These are phyloP conservation scores for Bryoglossum gracile DNA, from an alignment of 495 filamentous ascomycete species.

Conservation along the genomic window DNA sequence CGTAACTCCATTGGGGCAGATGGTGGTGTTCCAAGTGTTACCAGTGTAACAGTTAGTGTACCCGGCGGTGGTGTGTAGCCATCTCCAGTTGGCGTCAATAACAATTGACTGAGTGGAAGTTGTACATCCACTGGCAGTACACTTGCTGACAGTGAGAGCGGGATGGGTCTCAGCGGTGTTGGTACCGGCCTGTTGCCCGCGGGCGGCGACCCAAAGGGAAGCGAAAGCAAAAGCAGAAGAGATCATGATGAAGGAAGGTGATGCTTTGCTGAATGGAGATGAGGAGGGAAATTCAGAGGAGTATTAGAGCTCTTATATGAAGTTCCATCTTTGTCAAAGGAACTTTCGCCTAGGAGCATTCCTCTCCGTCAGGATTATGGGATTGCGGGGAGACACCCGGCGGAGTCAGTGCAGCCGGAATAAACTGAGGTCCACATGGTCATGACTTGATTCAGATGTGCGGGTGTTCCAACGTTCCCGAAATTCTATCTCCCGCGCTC, in stretches of 20 bases:
- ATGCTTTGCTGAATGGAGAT: conserved; percentile 3
- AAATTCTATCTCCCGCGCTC: not conserved
- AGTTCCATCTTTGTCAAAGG: not conserved
- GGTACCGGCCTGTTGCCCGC: conserved; percentile 27
- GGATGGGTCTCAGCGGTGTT: conserved; percentile 39
- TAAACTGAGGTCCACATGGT: not conserved
- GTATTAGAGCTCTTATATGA: conserved; percentile 15
- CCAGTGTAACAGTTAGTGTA: conserved; percentile 63
- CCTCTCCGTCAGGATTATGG: conserved; percentile 11
- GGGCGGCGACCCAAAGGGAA: conserved; percentile 21
- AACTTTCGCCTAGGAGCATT: not conserved
- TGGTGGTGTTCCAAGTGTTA: conserved; percentile 46
- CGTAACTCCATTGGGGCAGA: conserved; percentile 46
- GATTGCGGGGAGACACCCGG: conserved; percentile 23
- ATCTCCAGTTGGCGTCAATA: conserved; percentile 61
- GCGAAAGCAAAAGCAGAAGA: conserved; percentile 17
- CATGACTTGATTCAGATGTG: conserved; percentile 8
- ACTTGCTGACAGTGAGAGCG: conserved; percentile 40
- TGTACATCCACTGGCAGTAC: conserved; percentile 34
- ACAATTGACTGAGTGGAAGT: conserved; percentile 35
- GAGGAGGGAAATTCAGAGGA: not conserved
- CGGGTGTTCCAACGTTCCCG: not conserved
- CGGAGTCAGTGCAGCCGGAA: conserved; percentile 22
- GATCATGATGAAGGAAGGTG: conserved; percentile 15
- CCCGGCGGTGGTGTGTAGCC: conserved; percentile 44